phyloP scores from a whole-genome alignment of 257 asterid species.

The Jaltomata sinuosa region DNA sequence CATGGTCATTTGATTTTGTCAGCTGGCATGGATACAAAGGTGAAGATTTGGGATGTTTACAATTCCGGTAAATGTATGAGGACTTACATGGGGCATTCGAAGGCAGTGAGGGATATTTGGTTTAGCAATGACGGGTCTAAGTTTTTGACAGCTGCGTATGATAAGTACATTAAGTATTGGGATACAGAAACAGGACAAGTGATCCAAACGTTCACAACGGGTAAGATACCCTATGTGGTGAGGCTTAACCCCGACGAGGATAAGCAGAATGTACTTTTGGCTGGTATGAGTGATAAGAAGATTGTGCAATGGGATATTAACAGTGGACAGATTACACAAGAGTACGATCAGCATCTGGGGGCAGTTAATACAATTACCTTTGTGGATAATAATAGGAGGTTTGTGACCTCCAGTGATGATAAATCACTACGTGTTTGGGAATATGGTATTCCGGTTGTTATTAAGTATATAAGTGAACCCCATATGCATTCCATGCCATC shows the following conservation, averaged over 20 bases:
- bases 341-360: constrained; percentile 98
- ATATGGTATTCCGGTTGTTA: constrained; percentile 95
- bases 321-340: constrained; percentile 92
- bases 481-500: constrained; percentile 99
- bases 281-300: constrained; percentile 99
- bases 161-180: constrained; percentile 96
- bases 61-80: constrained; percentile 93
- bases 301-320: constrained; percentile 99
- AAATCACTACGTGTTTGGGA: constrained; percentile 98
- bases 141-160: constrained; percentile 92
- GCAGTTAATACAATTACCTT: constrained; percentile 96
- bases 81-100: constrained; percentile 93
- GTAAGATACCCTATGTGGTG: constrained; percentile 88
- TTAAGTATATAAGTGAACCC: constrained; percentile 94
- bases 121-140: constrained; percentile 84
- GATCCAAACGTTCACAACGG: constrained; percentile 83
- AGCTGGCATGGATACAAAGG: constrained; percentile 95
- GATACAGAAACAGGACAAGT: constrained; percentile 99
- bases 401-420: constrained; percentile 96
- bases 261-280: constrained; percentile 91
- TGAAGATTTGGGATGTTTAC: constrained; percentile 94
- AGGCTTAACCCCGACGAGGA: constrained; percentile 97
- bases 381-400: constrained; percentile 93
- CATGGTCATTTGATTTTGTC: constrained; percentile 90
- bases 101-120: constrained; percentile 92